A percentile compares a stretch with the other conserved stretches of the same genome.
phyloP scores from a whole-genome alignment of 2,329 filamentous ascomycete species.

The Grosmannia clavigera region DNA sequence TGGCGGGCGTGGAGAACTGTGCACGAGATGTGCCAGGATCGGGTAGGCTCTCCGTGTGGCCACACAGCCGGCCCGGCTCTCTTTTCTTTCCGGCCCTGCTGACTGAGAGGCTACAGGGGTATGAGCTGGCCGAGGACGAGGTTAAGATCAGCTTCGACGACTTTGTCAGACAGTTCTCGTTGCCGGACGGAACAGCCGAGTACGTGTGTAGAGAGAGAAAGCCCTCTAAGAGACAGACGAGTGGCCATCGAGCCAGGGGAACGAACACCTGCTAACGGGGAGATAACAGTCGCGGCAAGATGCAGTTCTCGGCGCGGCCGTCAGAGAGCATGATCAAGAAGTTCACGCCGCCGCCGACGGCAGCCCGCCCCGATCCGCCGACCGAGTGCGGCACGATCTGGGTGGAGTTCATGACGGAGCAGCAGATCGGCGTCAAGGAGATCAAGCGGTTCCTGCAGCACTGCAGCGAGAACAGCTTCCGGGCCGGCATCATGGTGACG shows the following conservation, averaged over 20 bases:
- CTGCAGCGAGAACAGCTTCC: constrained; percentile 67
- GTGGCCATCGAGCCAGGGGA: background rate
- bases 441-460: constrained; percentile 81
- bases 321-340: constrained; percentile 74
- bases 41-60: constrained; percentile 43
- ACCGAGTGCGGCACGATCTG: constrained; percentile 79
- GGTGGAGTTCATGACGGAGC: constrained; percentile 76
- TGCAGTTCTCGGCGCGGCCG: constrained; percentile 81
- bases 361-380: constrained; percentile 55
- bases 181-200: constrained; percentile 63
- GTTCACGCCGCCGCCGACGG: constrained; percentile 61
- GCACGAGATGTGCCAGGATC: constrained; percentile 87
- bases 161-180: constrained; percentile 62
- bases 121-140: constrained; percentile 83
- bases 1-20: constrained; percentile 93
- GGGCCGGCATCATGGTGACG: constrained; percentile 84
- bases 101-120: constrained; percentile 51
- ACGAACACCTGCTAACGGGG: background rate
- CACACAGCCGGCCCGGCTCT: background rate
- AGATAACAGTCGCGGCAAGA: constrained; percentile 55
- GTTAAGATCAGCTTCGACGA: constrained; percentile 74
- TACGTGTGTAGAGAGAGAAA: constrained; percentile 29
- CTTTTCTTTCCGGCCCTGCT: background rate
- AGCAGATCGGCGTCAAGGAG: constrained; percentile 77
- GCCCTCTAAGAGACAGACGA: too few relatives aligned